Percentiles rank a stretch among this genome's conserved stretches.
Conservation (phyloP, 371 early-diverging fungal species). For the Encephalitozoon hellem region DNA sequence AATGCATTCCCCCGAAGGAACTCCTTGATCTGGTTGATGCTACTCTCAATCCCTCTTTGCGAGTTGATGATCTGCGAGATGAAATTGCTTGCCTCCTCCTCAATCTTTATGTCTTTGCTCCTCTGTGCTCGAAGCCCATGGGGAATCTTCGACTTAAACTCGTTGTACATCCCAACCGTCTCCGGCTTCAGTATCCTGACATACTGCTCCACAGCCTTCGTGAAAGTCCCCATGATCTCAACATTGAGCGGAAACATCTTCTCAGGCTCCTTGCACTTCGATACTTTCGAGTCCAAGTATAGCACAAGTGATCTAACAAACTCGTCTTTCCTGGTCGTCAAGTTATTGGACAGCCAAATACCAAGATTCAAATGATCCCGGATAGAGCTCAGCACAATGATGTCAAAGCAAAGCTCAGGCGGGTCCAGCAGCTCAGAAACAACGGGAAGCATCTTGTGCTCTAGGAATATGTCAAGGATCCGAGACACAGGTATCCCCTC, state of each 20-base stretch:
- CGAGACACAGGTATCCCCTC: constrained; percentile 34
- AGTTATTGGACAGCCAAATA: constrained; percentile 40
- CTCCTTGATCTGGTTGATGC: constrained; percentile 14
- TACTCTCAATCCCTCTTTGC: constrained; percentile 16
- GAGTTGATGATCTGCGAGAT: constrained; percentile 46
- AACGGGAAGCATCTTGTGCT: constrained; percentile 49
- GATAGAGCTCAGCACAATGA: constrained; percentile 46
- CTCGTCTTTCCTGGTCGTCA: constrained; percentile 4
- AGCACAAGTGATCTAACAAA: constrained; percentile 32
- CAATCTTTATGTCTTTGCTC: constrained; percentile 10
- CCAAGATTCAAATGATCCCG: constrained; percentile 52
- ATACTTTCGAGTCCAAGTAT: constrained; percentile 21
- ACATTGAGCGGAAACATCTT: constrained; percentile 44
- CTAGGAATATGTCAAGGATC: constrained; percentile 48
- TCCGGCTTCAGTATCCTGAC: background rate
- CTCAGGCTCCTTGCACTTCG: background rate
- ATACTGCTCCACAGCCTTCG: constrained; percentile 17
- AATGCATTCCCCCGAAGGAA: constrained; percentile 24
- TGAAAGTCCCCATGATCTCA: constrained; percentile 19
- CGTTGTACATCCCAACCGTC: constrained; percentile 9
- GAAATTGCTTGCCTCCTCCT: constrained; percentile 43
- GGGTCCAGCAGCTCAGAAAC: constrained; percentile 38
- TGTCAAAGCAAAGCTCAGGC: constrained; percentile 45
- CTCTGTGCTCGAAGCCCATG: constrained; percentile 7
- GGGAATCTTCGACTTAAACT: constrained; percentile 27